Percentiles rank a stretch among this genome's conserved stretches.
Evolutionary conservation across 2,329 filamentous ascomycete genomes (phyloP).

Genomic region (Eutypella sp.): DNA sequence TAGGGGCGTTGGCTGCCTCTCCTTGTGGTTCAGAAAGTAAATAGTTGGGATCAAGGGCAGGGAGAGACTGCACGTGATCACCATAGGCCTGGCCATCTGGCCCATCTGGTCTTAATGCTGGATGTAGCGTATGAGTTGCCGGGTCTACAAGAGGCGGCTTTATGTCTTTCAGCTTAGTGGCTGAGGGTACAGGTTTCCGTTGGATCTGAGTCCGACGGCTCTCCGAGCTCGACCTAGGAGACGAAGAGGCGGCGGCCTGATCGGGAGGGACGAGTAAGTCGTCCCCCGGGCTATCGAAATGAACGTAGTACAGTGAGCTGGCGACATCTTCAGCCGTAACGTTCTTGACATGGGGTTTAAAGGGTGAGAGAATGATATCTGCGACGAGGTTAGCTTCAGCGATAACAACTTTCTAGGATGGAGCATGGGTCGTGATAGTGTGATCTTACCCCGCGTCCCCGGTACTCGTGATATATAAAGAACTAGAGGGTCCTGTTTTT

Average conservation of each 20-base stretch:
- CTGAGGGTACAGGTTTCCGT: conserved; percentile 44
- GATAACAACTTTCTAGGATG: conserved; percentile 8
- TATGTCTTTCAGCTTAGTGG: conserved; percentile 6
- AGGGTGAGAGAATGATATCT: conserved; percentile 90
- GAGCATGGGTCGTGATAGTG: conserved; percentile 7
- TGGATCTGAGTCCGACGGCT: conserved; percentile 39
- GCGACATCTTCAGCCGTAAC: conserved; percentile 84
- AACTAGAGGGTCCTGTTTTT: conserved; percentile 64
- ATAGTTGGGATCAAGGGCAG: neutral
- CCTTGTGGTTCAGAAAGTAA: conserved; percentile 1
- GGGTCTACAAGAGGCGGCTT: conserved; percentile 5
- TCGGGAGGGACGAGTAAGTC: conserved; percentile 29
- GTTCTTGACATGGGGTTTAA: conserved; percentile 83
- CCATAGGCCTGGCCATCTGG: conserved; percentile 18
- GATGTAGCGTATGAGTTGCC: conserved; percentile 4
- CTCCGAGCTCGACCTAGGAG: conserved; percentile 40
- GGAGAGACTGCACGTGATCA: conserved; percentile 1
- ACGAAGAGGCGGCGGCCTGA: conserved; percentile 23
- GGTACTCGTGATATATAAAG: conserved; percentile 94
- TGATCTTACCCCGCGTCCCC: conserved; percentile 69
- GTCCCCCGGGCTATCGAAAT: conserved; percentile 65
- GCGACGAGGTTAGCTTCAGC: conserved; percentile 10
- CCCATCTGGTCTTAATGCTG: conserved; percentile 19
- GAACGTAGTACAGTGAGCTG: conserved; percentile 86
- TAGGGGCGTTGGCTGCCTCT: conserved; percentile 2